A percentile compares a stretch with the other conserved stretches of the same genome.
Evolutionary conservation across 1,139 yeast species (phyloP).

Genomic region (Geotrichum fermentans): DNA sequence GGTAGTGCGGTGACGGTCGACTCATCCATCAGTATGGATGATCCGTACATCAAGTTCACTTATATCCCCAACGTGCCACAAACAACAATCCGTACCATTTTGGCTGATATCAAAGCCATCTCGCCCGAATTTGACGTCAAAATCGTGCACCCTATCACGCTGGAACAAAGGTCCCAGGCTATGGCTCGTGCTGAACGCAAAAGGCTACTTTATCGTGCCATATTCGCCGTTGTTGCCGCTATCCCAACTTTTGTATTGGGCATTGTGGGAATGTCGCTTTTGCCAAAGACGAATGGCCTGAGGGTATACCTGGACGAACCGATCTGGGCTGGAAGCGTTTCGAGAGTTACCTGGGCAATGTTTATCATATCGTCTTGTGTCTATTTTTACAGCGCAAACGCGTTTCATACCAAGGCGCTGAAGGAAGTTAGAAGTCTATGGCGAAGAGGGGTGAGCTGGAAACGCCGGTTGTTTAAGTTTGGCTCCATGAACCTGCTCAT

Average conservation of each 20-base stretch:
- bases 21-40: conserved; percentile 50
- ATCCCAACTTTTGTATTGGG: conserved; percentile 70
- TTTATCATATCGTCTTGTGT: conserved; percentile 66
- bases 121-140: conserved; percentile 47
- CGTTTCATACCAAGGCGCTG: conserved; percentile 63
- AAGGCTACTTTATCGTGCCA: conserved; percentile 46
- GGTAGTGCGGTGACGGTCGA: conserved; percentile 55
- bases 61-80: conserved; percentile 55
- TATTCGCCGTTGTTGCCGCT: conserved; percentile 49
- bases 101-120: conserved; percentile 47
- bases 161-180: conserved; percentile 59
- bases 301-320: conserved; percentile 57
- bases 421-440: conserved; percentile 56
- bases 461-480: conserved; percentile 55
- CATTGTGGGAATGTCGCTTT: conserved; percentile 60
- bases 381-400: conserved; percentile 68
- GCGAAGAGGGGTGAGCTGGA: conserved; percentile 53
- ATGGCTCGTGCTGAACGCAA: conserved; percentile 49
- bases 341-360: conserved; percentile 62
- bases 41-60: conserved; percentile 58
- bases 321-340: conserved; percentile 58
- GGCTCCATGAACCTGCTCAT: conserved; percentile 75
- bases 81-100: conserved; percentile 49
- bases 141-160: conserved; percentile 53
- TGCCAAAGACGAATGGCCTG: conserved; percentile 44